Conservation (phyloP, 805 yeast genomes). For the Teunomyces tritomae region DNA sequence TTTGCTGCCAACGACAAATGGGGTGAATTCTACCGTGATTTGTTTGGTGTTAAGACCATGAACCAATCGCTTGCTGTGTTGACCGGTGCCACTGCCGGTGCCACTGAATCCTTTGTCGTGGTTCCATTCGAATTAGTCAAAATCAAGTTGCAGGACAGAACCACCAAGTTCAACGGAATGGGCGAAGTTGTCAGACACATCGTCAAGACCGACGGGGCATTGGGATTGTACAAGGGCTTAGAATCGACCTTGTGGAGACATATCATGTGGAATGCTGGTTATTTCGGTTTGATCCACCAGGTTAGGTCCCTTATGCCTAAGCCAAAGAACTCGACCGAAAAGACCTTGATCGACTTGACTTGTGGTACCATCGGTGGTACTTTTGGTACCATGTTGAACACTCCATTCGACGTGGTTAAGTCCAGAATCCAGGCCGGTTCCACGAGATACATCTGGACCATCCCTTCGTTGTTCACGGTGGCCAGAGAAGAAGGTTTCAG, state of each 20-base stretch:
- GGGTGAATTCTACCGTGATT: constrained; percentile 74
- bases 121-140: constrained; percentile 97
- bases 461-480: constrained; percentile 72
- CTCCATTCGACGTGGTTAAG: constrained; percentile 97
- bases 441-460: constrained; percentile 89
- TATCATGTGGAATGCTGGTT: constrained; percentile 95
- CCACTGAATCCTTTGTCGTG: constrained; percentile 92
- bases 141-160: constrained; percentile 88
- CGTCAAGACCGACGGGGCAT: constrained; percentile 68
- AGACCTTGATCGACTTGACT: constrained; percentile 81
- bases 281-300: constrained; percentile 92
- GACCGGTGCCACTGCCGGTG: constrained; percentile 98
- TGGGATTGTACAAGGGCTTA: constrained; percentile 88
- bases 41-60: constrained; percentile 67
- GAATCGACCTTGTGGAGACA: constrained; percentile 99
- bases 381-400: constrained; percentile 89
- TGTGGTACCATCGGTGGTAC: constrained; percentile 98
- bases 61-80: constrained; percentile 82
- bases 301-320: constrained; percentile 75
- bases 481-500: constrained; percentile 87
- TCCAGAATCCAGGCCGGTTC: constrained; percentile 92
- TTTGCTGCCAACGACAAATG: constrained; percentile 98
- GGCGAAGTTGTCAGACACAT: constrained; percentile 76
- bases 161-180: constrained; percentile 80
- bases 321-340: constrained; percentile 66